phyloP scores from a whole-genome alignment of 2,329 filamentous ascomycete genomes.

The Apiospora malaysiana region DNA sequence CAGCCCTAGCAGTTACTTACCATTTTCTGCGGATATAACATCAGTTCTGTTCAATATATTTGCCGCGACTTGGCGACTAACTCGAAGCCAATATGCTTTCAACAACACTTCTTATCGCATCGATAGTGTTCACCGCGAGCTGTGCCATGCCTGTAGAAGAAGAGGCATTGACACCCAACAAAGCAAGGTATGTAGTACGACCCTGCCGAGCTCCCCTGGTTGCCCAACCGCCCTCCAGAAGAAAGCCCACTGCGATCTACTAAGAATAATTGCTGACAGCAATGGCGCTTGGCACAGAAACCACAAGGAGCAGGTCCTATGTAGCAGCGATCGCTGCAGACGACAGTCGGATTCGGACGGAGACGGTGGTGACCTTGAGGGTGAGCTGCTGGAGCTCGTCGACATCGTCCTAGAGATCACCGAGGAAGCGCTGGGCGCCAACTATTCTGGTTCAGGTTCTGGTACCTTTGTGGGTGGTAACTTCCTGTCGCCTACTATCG shows the following conservation, averaged over 20 bases:
- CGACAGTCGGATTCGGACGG: constrained; percentile 9
- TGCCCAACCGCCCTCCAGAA: background rate
- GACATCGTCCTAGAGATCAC: constrained; percentile 5
- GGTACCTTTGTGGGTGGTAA: constrained; percentile 14
- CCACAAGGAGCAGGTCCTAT: background rate
- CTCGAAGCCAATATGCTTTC: background rate
- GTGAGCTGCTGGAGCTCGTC: background rate
- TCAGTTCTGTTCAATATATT: background rate
- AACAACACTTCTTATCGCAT: background rate
- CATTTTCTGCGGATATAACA: background rate
- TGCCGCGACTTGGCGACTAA: too few species aligned
- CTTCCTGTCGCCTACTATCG: constrained; percentile 11
- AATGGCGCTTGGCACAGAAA: background rate
- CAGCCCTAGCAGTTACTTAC: background rate
- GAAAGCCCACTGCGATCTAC: background rate
- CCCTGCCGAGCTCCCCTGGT: background rate
- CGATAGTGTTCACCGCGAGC: background rate
- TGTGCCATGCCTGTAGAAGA: background rate
- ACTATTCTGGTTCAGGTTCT: background rate
- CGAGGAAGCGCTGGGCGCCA: background rate
- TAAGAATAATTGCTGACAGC: too few species aligned
- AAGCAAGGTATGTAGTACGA: background rate
- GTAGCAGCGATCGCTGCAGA: background rate
- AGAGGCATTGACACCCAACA: background rate
- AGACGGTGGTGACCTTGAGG: background rate